Evolutionary conservation across 345 rosid genomes (phyloP).

Genomic region (Capsella bursapastoris): DNA sequence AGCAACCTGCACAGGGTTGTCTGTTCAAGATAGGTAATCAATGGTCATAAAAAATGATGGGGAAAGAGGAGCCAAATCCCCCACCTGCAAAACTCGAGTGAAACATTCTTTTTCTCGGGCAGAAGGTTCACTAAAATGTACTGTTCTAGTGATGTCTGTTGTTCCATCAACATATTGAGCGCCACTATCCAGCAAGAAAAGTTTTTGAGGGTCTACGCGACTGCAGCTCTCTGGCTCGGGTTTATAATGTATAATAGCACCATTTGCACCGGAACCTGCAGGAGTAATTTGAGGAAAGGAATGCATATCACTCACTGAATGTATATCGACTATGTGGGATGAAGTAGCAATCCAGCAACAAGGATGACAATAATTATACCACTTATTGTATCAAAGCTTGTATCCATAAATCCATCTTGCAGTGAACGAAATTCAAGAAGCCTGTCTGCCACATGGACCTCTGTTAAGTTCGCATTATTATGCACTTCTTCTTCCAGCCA

Average conservation of each 20-base stretch:
- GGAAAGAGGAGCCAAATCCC: conserved; percentile 18
- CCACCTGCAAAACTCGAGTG: conserved; percentile 89
- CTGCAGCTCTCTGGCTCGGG: conserved; percentile 88
- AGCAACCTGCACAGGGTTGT: conserved; percentile 1
- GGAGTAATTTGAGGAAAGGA: conserved; percentile 13
- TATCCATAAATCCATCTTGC: conserved; percentile 85
- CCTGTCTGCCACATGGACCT: conserved; percentile 85
- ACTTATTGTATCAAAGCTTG: conserved; percentile 96
- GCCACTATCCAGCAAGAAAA: conserved; percentile 91
- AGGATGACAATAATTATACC: conserved; percentile 56
- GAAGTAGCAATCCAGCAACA: conserved; percentile 24
- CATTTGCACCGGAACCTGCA: conserved; percentile 95
- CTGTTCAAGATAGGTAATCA: conserved; percentile 11
- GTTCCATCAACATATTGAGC: conserved; percentile 97
- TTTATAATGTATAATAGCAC: conserved; percentile 92
- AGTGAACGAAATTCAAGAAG: conserved; percentile 85
- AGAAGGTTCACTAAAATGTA: conserved; percentile 84
- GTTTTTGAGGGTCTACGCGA: conserved; percentile 68
- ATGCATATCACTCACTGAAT: conserved; percentile 13
- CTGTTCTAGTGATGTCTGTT: conserved; percentile 95
- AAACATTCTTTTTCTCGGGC: conserved; percentile 86
- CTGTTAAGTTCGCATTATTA: conserved; percentile 67
- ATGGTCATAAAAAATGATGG: conserved; percentile 14
- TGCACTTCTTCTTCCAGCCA: conserved; percentile 90
- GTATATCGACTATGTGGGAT: background rate